Evolutionary conservation across 2,329 filamentous ascomycete genomes (phyloP).

Genomic region (Phialophora expanda): DNA sequence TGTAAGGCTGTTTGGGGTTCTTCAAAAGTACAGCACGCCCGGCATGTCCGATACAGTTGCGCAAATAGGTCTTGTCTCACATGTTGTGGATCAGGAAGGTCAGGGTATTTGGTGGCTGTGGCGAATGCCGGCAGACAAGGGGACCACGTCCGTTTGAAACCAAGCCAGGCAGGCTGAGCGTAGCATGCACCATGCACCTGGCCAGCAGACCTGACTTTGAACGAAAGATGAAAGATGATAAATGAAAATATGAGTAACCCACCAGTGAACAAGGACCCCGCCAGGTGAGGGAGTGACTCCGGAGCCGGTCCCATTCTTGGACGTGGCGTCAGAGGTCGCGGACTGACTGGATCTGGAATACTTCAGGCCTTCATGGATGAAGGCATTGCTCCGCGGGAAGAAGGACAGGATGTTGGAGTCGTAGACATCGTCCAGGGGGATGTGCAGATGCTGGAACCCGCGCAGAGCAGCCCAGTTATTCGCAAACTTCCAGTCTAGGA

Average conservation of each 20-base stretch:
- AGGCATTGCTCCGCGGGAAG: slow-evolving; percentile 76
- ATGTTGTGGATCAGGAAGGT: slow-evolving; percentile 4
- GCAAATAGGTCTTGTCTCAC: neutral
- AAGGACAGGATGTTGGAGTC: slow-evolving; percentile 85
- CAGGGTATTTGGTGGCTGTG: neutral
- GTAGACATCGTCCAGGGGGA: slow-evolving; percentile 88
- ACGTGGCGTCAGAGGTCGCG: neutral
- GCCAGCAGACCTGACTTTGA: no score
- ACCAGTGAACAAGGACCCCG: slow-evolving; percentile 72
- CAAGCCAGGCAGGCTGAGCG: slow-evolving; percentile 6
- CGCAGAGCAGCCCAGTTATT: slow-evolving; percentile 58
- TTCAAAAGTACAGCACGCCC: slow-evolving; percentile 12
- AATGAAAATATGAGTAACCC: slow-evolving; percentile 46
- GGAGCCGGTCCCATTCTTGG: slow-evolving; percentile 6
- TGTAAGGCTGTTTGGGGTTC: neutral
- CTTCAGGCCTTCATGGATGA: slow-evolving; percentile 78
- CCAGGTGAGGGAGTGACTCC: slow-evolving; percentile 42
- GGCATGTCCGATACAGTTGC: slow-evolving; percentile 14
- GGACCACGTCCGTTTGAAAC: neutral
- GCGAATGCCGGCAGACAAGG: neutral
- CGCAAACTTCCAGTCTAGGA: slow-evolving; percentile 67
- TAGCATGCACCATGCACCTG: no score
- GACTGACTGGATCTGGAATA: slow-evolving; percentile 22
- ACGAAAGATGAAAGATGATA: neutral
- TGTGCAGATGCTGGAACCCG: slow-evolving; percentile 72